Evolutionary conservation across 768 basidiomycete genomes (phyloP), one percentile per base, ranked within the genome.

Genomic region (Lentinula guzmanii): DNA sequence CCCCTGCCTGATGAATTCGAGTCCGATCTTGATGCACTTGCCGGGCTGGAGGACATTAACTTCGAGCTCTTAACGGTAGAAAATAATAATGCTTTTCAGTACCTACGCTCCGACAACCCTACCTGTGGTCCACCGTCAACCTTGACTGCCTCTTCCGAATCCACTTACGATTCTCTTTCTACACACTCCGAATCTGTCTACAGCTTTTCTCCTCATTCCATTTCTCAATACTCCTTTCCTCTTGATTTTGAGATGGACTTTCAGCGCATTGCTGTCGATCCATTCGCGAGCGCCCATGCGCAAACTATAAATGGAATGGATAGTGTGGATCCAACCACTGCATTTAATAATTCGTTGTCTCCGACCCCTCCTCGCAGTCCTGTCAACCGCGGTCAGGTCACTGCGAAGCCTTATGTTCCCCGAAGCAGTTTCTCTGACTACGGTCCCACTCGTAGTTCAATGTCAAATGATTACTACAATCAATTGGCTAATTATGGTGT

Each of bases 1-100:
- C 89, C 90, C 48, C 84, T 88, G 69, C 87, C 89, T 63, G 90
- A 92, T 79, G 80, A 85, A 65, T 93, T 93, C 76, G 91, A 93
- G 71, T 82, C 82, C 56, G 91, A 93, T 75, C 82, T 93, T 68
- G 91, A 91, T 74, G 78, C 77, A 37, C 83, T 90, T 68, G 84
- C 84, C 67, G 84, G 81, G 48, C 82, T 86, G 70, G 84, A 88
- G 76, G 81, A 85, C 64, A 74, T 78, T 71, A 79, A 84, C 68
- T 78, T 85, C 60, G 83, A 86, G 70, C 79, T 86, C 64, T 77
- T 86, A 65, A 81, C 83, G 67, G 83, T 89, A 63, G 84, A 85
- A 71, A 83, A 82, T 75, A 83, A 82, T 75, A 83, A 84, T 74
- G 78, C 84, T 61, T 89, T 86, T 77, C 77, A 80, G 66, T 81